Evolutionary conservation across 2,329 filamentous ascomycete genomes (phyloP).

Genomic region (Aspergillus versicolor): DNA sequence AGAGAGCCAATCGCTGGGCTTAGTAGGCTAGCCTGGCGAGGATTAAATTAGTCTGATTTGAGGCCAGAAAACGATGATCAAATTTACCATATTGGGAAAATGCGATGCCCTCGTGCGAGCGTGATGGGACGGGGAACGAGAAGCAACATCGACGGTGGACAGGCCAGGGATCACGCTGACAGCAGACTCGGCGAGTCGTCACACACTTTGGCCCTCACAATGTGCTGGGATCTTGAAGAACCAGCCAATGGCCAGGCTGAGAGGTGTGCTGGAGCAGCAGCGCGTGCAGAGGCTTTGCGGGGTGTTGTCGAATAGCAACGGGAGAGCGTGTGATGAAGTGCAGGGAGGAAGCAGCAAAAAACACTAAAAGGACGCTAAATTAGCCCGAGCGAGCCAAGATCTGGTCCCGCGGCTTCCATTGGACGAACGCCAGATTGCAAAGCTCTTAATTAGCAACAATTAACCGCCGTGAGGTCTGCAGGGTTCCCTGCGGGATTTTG

Average conservation of each 20-base stretch:
- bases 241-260: slow-evolving; percentile 8
- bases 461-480: background rate
- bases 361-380: slow-evolving; percentile 9
- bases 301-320: slow-evolving; percentile 9
- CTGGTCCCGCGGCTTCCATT: slow-evolving; percentile 17
- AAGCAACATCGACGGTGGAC: slow-evolving; percentile 1
- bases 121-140: background rate
- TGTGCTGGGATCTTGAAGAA: slow-evolving; percentile 2
- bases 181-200: slow-evolving; percentile 1
- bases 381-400: slow-evolving; percentile 26
- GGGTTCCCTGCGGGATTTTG: too few species aligned
- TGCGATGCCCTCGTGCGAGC: slow-evolving; percentile 7
- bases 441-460: slow-evolving; percentile 2
- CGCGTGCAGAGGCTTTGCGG: slow-evolving; percentile 12
- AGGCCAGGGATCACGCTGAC: slow-evolving; percentile 6
- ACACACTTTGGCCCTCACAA: background rate
- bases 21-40: background rate
- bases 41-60: background rate
- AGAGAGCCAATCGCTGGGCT: slow-evolving; percentile 1
- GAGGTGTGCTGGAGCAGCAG: background rate
- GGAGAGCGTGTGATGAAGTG: slow-evolving; percentile 12
- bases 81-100: slow-evolving; percentile 15
- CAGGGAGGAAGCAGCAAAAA: slow-evolving; percentile 1
- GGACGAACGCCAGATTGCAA: slow-evolving; percentile 12
- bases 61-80: background rate